phyloP scores from a whole-genome alignment of 2,329 filamentous ascomycete species.

The Cordyceps militaris region DNA sequence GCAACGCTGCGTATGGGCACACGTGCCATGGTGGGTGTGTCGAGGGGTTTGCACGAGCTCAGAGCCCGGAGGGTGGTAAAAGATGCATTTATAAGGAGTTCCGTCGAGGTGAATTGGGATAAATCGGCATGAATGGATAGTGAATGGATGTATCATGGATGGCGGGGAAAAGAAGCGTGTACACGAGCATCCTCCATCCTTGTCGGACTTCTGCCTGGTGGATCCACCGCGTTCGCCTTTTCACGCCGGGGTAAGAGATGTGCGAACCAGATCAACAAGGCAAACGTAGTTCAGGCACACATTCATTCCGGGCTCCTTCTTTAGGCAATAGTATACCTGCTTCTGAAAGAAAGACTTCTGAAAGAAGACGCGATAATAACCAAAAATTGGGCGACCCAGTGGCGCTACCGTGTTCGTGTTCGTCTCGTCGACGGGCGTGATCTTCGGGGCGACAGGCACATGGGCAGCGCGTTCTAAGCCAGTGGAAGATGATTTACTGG shows the following conservation, averaged over 20 bases:
- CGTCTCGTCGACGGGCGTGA: no score
- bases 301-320: background rate
- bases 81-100: background rate
- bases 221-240: slow-evolving; percentile 7
- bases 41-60: background rate
- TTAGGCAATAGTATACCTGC: no score
- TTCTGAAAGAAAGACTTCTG: background rate
- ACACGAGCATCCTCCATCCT: background rate
- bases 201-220: slow-evolving; percentile 10
- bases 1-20: background rate
- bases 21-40: background rate
- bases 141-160: background rate
- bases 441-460: no score
- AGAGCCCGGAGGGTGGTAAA: background rate
- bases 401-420: no score
- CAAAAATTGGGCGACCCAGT: no score
- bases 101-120: background rate
- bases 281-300: background rate
- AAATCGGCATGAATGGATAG: background rate
- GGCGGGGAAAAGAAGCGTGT: background rate
- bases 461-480: no score
- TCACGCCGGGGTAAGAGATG: background rate
- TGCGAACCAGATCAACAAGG: slow-evolving; percentile 11
- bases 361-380: no score
- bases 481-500: background rate